These are phyloP conservation scores for Berkeleyomyces basicola DNA, from an alignment of 2,329 filamentous ascomycete genomes.

Conservation along the genomic window DNA sequence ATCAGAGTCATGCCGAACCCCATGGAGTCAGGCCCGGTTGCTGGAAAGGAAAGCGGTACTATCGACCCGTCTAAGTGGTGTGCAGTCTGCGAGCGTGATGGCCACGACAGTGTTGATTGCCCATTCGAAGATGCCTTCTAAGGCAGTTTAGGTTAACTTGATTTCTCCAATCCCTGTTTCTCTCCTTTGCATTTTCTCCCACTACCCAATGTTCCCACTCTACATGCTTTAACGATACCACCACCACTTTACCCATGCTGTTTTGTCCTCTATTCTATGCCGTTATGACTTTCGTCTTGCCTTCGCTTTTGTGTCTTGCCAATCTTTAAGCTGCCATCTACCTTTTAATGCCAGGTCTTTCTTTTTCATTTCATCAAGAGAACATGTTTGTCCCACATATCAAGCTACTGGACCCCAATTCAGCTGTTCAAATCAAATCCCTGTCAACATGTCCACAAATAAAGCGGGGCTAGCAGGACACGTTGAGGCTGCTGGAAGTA, in stretches of 20 bases:
- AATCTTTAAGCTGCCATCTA: not conserved
- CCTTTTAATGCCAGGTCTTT: not conserved
- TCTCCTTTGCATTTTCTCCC: not conserved
- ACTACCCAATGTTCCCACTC: not conserved
- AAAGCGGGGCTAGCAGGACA: not conserved
- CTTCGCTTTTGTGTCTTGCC: not conserved
- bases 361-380: not conserved
- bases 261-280: not conserved
- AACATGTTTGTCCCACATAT: not conserved
- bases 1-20: conserved; percentile 40
- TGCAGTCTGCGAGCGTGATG: conserved; percentile 87
- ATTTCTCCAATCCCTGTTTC: not conserved
- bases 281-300: not conserved
- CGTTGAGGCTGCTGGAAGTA: not conserved
- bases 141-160: conserved; percentile 9
- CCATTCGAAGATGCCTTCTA: conserved; percentile 73
- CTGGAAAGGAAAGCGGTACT: conserved; percentile 61
- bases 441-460: not conserved
- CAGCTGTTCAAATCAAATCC: too few relatives aligned
- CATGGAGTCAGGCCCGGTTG: conserved; percentile 50
- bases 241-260: not conserved
- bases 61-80: conserved; percentile 88
- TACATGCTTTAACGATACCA: conserved; percentile 7
- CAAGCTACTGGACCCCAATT: not conserved
- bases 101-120: conserved; percentile 90